Conservation (phyloP, 169 alveolate species). For the Plasmodium fragile region DNA sequence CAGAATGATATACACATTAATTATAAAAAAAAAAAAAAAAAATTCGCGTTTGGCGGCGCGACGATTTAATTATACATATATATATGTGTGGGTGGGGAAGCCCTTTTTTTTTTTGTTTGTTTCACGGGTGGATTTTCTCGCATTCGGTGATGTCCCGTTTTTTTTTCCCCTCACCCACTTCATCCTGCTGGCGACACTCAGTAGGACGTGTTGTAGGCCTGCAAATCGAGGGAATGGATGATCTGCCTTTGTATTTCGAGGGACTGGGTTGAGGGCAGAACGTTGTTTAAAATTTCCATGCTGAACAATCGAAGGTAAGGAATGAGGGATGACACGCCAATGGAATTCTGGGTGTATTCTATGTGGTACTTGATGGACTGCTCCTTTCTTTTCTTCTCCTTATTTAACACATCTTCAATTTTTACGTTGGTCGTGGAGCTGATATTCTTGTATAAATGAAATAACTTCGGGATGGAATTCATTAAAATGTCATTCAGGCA, state of each 20-base stretch:
- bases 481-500: slow-evolving; percentile 68
- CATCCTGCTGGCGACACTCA: neutral
- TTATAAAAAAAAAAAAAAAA: neutral
- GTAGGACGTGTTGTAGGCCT: slow-evolving; percentile 53
- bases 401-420: slow-evolving; percentile 31
- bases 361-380: slow-evolving; percentile 74
- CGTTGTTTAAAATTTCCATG: slow-evolving; percentile 69
- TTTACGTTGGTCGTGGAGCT: slow-evolving; percentile 19
- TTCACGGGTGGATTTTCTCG: neutral
- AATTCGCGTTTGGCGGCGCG: neutral
- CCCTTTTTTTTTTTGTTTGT: neutral
- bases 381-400: slow-evolving; percentile 63
- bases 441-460: slow-evolving; percentile 27
- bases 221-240: slow-evolving; percentile 70
- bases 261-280: slow-evolving; percentile 76
- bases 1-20: neutral
- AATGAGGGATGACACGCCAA: slow-evolving; percentile 46
- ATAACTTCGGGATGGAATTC: slow-evolving; percentile 70
- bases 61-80: neutral
- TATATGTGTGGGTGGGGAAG: neutral
- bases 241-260: slow-evolving; percentile 68
- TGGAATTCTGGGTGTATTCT: slow-evolving; percentile 57
- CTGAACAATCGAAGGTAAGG: slow-evolving; percentile 74
- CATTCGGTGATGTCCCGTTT: neutral
- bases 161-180: neutral